Evolutionary conservation across 2,329 filamentous ascomycete genomes (phyloP).

Genomic region (Aphanoascus verrucosus): DNA sequence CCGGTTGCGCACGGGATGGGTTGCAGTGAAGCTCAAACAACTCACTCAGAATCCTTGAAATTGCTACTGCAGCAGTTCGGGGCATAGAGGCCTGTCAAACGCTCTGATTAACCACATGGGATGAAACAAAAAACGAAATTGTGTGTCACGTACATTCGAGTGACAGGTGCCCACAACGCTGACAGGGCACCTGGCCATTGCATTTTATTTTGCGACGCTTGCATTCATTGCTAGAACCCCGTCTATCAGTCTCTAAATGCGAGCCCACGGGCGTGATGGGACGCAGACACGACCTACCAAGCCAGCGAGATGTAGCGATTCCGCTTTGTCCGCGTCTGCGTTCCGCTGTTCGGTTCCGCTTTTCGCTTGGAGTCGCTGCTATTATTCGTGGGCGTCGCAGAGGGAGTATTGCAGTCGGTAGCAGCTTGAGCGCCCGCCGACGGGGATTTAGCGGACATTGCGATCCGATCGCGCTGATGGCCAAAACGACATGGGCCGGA

Average conservation of each 20-base stretch:
- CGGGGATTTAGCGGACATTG: conserved; percentile 8
- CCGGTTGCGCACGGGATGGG: background rate
- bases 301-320: conserved; percentile 59
- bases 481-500: background rate
- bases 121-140: background rate
- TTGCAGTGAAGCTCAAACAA: conserved; percentile 3
- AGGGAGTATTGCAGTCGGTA: background rate
- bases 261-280: background rate
- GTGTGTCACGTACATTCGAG: conserved; percentile 42
- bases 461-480: background rate
- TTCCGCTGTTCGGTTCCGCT: conserved; percentile 35
- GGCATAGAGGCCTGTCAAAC: conserved; percentile 45
- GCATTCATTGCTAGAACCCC: conserved; percentile 47
- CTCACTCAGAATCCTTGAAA: conserved; percentile 76
- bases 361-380: conserved; percentile 30
- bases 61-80: conserved; percentile 60
- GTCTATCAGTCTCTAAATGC: background rate
- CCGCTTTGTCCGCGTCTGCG: conserved; percentile 49
- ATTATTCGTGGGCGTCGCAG: background rate
- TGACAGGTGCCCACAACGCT: conserved; percentile 53
- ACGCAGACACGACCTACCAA: conserved; percentile 38
- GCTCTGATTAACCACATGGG: background rate
- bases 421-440: background rate
- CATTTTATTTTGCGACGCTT: conserved; percentile 59
- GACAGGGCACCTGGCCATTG: conserved; percentile 55